These are phyloP conservation scores for Agapanthus africanus DNA, from an alignment of 106 monocot genomes.

Conservation along the genomic window DNA sequence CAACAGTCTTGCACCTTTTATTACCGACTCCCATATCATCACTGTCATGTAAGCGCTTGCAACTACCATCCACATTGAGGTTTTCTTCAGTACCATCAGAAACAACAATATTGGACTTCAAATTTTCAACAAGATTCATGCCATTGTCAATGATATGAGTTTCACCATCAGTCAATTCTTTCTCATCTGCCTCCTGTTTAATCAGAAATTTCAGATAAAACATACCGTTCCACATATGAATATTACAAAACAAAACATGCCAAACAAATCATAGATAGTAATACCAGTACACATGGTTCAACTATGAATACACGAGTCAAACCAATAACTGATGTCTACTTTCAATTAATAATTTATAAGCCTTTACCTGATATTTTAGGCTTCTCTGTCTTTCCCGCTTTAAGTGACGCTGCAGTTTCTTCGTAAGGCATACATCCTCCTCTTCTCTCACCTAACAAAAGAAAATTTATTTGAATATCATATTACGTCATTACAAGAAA, in stretches of 20 bases:
- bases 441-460: constrained; percentile 77
- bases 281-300: neutral
- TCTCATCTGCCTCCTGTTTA: constrained; percentile 17
- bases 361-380: constrained; percentile 26
- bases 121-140: constrained; percentile 9
- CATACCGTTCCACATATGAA: neutral
- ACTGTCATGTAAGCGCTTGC: constrained; percentile 28
- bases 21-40: constrained; percentile 27
- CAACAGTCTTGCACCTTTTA: constrained; percentile 40
- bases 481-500: neutral
- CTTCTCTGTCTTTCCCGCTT: constrained; percentile 48
- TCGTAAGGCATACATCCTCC: constrained; percentile 57
- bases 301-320: neutral
- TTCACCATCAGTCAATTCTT: constrained; percentile 18
- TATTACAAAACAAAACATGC: neutral
- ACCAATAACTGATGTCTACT: neutral
- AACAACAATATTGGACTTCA: neutral
- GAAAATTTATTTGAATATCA: neutral
- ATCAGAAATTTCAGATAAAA: constrained; percentile 1
- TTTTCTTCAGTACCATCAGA: constrained; percentile 13
- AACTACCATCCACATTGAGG: constrained; percentile 1
- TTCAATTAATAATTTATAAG: neutral
- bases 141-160: constrained; percentile 1
- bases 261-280: neutral
- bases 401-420: constrained; percentile 51